Base-by-base conservation (phyloP, 2,329 filamentous ascomycete species). In the Aspergillus ibericus region DNA sequence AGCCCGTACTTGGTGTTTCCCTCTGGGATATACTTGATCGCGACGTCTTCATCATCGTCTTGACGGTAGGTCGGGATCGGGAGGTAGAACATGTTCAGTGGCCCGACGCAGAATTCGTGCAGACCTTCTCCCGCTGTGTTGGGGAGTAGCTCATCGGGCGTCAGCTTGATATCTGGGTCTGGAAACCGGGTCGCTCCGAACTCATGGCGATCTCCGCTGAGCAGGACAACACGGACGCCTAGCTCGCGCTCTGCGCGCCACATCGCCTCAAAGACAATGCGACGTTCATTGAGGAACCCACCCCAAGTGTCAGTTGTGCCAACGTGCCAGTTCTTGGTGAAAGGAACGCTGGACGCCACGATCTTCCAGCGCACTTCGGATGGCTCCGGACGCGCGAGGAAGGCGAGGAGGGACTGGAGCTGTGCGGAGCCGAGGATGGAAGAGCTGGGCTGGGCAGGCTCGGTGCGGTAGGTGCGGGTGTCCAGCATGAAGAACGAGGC, bases 261-360 rank as follows among this genome's bases (percentile, higher is more conserved):
- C 85, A 97, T 96, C 2, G 91, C 90, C 72, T 96, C 89, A 13
- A 99, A 86, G 25, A 98, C 84, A 56, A 81, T 82, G 55, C 83
- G 85, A 15, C 95, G 88, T 79, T 99, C 95, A 50, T 82, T 78
- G 1, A 97, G 81, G 74, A 96, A 97, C 0, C 93, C 93, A 48
- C 91, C 92, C 95, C 95, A 99, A 0, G 95, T 98, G 71, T 99
- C 95, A 61, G 88, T 82, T 2, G 86, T 87, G 63, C 95, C 93
- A 63, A 96, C 85, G 22, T 87, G 89, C 93, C 95, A 99, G 75
- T 99, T 99, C 78, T 96, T 96, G 6, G 95, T 98, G 72, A 99
- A 96, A 0, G 95, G 95, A 5, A 98, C 90, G 16, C 90, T 93
- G 38, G 90, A 93, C 16, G 93, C 88, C 52, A 99, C 81, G 67